phyloP scores from a whole-genome alignment of 2,329 filamentous ascomycete genomes.

The Beauveria asiatica region DNA sequence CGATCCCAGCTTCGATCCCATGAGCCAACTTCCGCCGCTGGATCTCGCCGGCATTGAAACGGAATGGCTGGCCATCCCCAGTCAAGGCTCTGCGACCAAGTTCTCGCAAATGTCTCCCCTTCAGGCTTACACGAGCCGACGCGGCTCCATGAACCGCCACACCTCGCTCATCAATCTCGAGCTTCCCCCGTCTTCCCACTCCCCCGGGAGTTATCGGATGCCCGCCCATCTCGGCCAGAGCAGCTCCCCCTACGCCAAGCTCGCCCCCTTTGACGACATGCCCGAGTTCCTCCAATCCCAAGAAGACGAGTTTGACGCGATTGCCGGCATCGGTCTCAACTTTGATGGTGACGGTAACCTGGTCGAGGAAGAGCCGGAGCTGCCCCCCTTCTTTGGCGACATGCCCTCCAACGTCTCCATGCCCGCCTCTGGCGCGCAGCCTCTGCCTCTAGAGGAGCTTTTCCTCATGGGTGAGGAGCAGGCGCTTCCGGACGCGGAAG shows the following conservation, averaged over 20 bases:
- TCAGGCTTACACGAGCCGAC: slow-evolving; percentile 17
- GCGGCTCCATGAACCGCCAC: slow-evolving; percentile 21
- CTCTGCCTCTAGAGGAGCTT: slow-evolving; percentile 11
- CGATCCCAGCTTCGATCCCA: slow-evolving; percentile 63
- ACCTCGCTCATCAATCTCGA: slow-evolving; percentile 23
- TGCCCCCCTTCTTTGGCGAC: slow-evolving; percentile 30
- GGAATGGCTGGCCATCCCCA: slow-evolving; percentile 25
- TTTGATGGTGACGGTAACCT: slow-evolving; percentile 45
- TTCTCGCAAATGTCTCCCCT: slow-evolving; percentile 38
- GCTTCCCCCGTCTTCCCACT: slow-evolving; percentile 27
- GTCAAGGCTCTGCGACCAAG: slow-evolving; percentile 28
- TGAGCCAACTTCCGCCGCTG: slow-evolving; percentile 23
- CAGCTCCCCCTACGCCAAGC: slow-evolving; percentile 22
- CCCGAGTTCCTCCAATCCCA: slow-evolving; percentile 25
- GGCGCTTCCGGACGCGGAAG: slow-evolving; percentile 7
- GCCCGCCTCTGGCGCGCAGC: slow-evolving; percentile 11
- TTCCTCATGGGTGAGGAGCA: slow-evolving; percentile 14
- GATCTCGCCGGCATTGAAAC: slow-evolving; percentile 29
- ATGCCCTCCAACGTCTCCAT: slow-evolving; percentile 6
- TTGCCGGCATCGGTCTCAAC: slow-evolving; percentile 36
- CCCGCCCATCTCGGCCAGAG: slow-evolving; percentile 26
- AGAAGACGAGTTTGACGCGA: slow-evolving; percentile 30
- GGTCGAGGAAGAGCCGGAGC: slow-evolving; percentile 34
- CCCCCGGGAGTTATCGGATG: slow-evolving; percentile 24
- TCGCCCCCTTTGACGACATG: slow-evolving; percentile 16